Evolutionary conservation across 208 protist species (phyloP), one percentile per base, ranked within the genome.

Genomic region (Leishmania braziliensis): DNA sequence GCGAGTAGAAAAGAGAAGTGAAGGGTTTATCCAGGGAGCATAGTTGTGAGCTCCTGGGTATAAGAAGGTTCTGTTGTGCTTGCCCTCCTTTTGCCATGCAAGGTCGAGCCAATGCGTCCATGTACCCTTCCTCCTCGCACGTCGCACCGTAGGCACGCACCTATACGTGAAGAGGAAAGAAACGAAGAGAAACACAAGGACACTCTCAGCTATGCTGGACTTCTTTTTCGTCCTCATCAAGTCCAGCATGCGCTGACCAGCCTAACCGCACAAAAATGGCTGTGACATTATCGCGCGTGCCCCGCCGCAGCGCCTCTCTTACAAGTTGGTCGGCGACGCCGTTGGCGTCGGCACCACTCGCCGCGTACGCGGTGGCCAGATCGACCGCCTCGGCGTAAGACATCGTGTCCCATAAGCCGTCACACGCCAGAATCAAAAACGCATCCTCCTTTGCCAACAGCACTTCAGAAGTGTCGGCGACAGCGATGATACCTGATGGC

Each of bases 321-420:
- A 94, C 88, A 26, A 97, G 85, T 62, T 87, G 87, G 83, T 96
- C 90, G 0, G 91, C 89, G 54, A 96, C 87, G 20, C 56, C 77
- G 48, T 93, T 79, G 48, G 91, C 84, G 5, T 81, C 53, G 5
- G 78, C 78, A 18, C 88, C 89, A 8, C 56, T 75, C 12, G 73
- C 79, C 78, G 90, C 70, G 78, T 75, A 66, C 56, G 87, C 66
- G 66, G 80, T 78, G 68, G 90, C 95, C 63, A 94, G 86, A 50
- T 95, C 85, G 26, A 96, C 87, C 33, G 95, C 97, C 75, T 95
- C 89, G 50, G 90, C 89, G 79, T 98, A 95, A 8, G 90, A 90
- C 81, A 98, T 93, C 9, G 92, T 92, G 80, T 98, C 96, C 94
- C 95, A 98, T 75, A 98, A 82, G 10, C 96, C 96, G 77, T 98